Conservation (phyloP, 352 stramenopile genomes). For the Phytophthora megakarya region DNA sequence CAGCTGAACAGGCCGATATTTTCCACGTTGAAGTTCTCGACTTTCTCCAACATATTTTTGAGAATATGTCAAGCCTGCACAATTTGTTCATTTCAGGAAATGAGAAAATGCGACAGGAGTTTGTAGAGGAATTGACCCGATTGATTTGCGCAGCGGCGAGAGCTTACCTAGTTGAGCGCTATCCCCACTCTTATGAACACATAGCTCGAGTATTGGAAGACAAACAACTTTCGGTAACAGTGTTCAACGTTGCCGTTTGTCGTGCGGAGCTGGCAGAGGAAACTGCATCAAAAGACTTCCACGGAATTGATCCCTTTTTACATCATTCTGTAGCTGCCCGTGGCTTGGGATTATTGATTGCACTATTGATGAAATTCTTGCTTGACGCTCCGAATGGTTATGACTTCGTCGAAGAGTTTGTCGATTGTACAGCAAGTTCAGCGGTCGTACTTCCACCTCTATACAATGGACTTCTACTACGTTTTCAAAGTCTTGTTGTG, state of each 20-base stretch:
- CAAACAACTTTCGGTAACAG: constrained; percentile 47
- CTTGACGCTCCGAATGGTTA: constrained; percentile 52
- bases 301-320: constrained; percentile 58
- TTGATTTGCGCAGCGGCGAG: constrained; percentile 56
- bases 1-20: constrained; percentile 14
- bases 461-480: constrained; percentile 50
- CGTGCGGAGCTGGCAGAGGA: constrained; percentile 49
- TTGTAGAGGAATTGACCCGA: constrained; percentile 61
- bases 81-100: constrained; percentile 33
- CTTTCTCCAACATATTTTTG: constrained; percentile 60
- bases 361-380: constrained; percentile 56
- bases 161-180: constrained; percentile 42
- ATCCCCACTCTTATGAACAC: constrained; percentile 40
- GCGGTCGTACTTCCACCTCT: constrained; percentile 47
- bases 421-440: constrained; percentile 44
- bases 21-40: constrained; percentile 59
- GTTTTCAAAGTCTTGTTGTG: constrained; percentile 61
- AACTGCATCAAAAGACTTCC: constrained; percentile 37
- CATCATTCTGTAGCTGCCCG: constrained; percentile 52
- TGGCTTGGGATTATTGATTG: constrained; percentile 51
- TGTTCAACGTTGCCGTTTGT: constrained; percentile 44
- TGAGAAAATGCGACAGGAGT: constrained; percentile 59
- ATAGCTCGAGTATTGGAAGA: constrained; percentile 47
- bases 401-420: constrained; percentile 54
- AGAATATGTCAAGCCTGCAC: constrained; percentile 50